Conservation (phyloP, 768 basidiomycete genomes). For the Suillus cothurnatus region DNA sequence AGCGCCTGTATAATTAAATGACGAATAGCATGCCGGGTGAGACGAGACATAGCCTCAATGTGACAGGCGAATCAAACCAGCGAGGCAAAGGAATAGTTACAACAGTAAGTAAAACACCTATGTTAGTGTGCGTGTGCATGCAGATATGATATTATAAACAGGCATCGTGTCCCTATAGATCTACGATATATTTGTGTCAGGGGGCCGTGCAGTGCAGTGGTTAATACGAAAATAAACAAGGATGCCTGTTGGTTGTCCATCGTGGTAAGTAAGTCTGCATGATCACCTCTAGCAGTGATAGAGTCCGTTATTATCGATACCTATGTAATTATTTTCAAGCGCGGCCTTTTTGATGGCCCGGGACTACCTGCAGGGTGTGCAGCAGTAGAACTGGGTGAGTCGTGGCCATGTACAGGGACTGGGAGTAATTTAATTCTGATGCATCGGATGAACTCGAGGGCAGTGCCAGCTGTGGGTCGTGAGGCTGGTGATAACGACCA, state of each 20-base stretch:
- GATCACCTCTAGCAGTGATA: not conserved
- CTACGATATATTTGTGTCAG: not conserved
- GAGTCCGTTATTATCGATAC: not conserved
- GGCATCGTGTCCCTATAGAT: not conserved
- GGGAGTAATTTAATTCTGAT: not conserved
- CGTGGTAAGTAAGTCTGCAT: not conserved
- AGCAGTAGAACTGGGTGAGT: not conserved
- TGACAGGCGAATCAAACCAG: not conserved
- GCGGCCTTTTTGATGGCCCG: not conserved
- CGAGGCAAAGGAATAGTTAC: not conserved
- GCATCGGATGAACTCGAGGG: not conserved
- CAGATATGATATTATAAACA: not conserved
- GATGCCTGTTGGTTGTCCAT: not conserved
- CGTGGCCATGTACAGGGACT: not conserved
- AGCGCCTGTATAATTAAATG: too few species aligned
- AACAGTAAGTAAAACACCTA: not conserved
- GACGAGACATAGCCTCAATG: not conserved
- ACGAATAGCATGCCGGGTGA: not conserved
- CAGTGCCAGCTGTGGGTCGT: slow-evolving; percentile 5
- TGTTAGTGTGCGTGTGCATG: not conserved
- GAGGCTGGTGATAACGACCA: slow-evolving; percentile 1
- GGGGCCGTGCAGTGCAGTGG: not conserved
- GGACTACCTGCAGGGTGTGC: not conserved
- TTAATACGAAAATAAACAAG: not conserved
- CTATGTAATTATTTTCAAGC: not conserved